These are phyloP conservation scores for Nemophila menziesii DNA, from an alignment of 257 asterid species.

Conservation along the genomic window DNA sequence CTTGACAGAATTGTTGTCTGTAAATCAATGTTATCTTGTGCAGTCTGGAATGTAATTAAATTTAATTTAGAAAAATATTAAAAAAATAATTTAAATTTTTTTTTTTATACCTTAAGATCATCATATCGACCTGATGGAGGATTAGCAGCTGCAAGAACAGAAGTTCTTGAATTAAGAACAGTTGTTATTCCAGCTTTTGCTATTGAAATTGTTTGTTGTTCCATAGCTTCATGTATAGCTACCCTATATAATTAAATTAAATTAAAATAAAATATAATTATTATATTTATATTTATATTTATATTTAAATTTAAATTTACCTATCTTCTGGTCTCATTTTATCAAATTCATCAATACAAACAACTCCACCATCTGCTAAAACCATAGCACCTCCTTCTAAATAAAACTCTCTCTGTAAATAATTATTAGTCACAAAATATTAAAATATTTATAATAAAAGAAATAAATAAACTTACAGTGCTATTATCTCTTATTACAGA, in stretches of 20 bases:
- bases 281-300: too few relatives aligned
- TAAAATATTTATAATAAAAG: constrained; percentile 1
- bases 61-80: constrained; percentile 1
- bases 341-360: constrained; percentile 97
- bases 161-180: constrained; percentile 97
- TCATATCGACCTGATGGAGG: constrained; percentile 99
- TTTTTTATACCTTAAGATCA: constrained; percentile 64
- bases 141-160: constrained; percentile 99
- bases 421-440: neutral
- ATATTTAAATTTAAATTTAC: constrained; percentile 21
- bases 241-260: constrained; percentile 43
- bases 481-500: constrained; percentile 95
- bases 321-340: constrained; percentile 99
- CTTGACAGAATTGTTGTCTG: constrained; percentile 98
- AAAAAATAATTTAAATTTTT: neutral
- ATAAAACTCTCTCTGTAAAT: constrained; percentile 79
- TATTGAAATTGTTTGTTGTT: constrained; percentile 98
- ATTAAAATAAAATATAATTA: too few relatives aligned
- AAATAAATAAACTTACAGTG: constrained; percentile 41
- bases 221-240: constrained; percentile 99
- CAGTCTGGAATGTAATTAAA: constrained; percentile 50
- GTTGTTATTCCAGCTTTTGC: constrained; percentile 99
- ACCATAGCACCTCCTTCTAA: constrained; percentile 99
- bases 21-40: constrained; percentile 95
- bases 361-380: constrained; percentile 98